Percentiles rank a stretch among this genome's conserved stretches.
Evolutionary conservation across 2,329 filamentous ascomycete species (phyloP).

Genomic region (Aspergillus cejpii): DNA sequence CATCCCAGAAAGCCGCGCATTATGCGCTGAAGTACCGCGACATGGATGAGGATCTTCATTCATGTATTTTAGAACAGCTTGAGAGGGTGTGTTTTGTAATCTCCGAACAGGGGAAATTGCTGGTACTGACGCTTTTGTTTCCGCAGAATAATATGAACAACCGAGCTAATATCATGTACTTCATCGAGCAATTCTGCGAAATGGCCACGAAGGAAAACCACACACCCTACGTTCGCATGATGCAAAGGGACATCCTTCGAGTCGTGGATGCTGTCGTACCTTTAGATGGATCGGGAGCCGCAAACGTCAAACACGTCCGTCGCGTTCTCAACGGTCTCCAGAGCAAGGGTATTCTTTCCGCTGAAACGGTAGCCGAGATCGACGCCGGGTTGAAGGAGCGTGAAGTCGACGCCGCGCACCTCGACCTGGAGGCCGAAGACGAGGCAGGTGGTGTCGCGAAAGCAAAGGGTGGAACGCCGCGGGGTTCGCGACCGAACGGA

Average conservation of each 20-base stretch:
- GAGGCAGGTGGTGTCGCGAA: constrained; percentile 21
- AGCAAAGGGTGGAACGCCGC: constrained; percentile 26
- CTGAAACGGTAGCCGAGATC: constrained; percentile 69
- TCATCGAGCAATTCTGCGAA: constrained; percentile 91
- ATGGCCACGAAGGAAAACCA: constrained; percentile 70
- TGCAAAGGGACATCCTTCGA: constrained; percentile 83
- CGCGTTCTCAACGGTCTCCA: constrained; percentile 69
- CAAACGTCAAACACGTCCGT: constrained; percentile 87
- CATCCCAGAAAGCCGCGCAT: constrained; percentile 83
- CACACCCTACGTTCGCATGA: constrained; percentile 81
- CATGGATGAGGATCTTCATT: constrained; percentile 94
- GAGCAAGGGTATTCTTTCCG: constrained; percentile 64
- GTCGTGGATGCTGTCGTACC: constrained; percentile 91
- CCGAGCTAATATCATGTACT: constrained; percentile 98
- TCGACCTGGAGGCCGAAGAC: constrained; percentile 39
- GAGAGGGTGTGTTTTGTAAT: constrained; percentile 56
- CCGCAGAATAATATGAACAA: constrained; percentile 86
- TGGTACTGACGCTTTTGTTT: not conserved
- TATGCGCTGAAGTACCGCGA: constrained; percentile 92
- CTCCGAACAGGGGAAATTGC: not conserved
- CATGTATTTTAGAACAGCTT: constrained; percentile 92
- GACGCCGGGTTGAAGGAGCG: constrained; percentile 76
- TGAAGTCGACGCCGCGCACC: constrained; percentile 58
- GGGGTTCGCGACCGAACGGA: constrained; percentile 31
- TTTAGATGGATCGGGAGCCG: constrained; percentile 75